Evolutionary conservation across 2,329 filamentous ascomycete genomes (phyloP).

Genomic region (Scedosporium boydii): DNA sequence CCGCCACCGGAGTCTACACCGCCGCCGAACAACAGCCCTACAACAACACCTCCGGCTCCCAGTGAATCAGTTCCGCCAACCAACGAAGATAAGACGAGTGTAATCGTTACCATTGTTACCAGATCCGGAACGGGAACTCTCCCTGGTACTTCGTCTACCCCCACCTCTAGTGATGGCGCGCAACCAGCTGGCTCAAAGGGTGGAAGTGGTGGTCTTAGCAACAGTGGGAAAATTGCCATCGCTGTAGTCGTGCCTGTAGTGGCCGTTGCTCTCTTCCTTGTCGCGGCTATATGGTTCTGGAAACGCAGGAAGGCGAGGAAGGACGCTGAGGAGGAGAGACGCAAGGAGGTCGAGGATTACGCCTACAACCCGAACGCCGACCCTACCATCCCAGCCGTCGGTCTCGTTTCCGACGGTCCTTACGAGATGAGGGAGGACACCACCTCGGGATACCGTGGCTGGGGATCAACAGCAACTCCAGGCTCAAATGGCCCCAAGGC

Average conservation of each 20-base stretch:
- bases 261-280: constrained; percentile 70
- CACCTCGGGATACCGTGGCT: constrained; percentile 79
- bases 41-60: not conserved
- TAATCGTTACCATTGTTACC: constrained; percentile 15
- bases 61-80: constrained; percentile 4
- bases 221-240: constrained; percentile 71
- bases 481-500: constrained; percentile 70
- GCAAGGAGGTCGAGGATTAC: constrained; percentile 96
- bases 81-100: constrained; percentile 12
- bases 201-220: constrained; percentile 38
- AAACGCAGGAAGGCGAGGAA: constrained; percentile 79
- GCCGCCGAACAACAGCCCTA: not conserved
- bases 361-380: constrained; percentile 97
- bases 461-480: constrained; percentile 65
- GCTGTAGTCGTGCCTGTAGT: constrained; percentile 91
- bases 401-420: constrained; percentile 36
- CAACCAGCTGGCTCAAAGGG: constrained; percentile 11
- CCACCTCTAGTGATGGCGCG: constrained; percentile 17
- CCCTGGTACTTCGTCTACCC: constrained; percentile 18
- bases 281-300: constrained; percentile 76
- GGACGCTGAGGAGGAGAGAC: constrained; percentile 74
- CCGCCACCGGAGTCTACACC: not conserved
- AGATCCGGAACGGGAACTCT: constrained; percentile 11
- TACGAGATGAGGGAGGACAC: constrained; percentile 73
- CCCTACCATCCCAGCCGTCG: constrained; percentile 56